Conservation (phyloP, 441 rosid genomes). For the Populus trichocarpa region DNA sequence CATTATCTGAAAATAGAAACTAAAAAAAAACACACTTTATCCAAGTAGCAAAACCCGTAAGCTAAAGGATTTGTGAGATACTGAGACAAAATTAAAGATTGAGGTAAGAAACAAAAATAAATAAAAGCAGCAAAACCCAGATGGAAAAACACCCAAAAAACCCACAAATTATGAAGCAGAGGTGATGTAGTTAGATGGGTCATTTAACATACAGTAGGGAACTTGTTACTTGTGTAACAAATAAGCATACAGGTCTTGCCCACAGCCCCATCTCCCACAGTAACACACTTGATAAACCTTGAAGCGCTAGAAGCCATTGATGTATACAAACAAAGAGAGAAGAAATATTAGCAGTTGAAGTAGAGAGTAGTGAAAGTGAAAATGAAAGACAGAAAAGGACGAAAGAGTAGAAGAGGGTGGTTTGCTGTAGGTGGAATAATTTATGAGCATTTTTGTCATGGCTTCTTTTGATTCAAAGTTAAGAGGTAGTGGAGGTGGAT, state of each 20-base stretch:
- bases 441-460: constrained; percentile 16
- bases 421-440: constrained; percentile 43
- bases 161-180: constrained; percentile 4
- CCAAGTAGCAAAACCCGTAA: constrained; percentile 15
- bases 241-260: constrained; percentile 99
- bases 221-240: constrained; percentile 96
- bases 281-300: constrained; percentile 94
- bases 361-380: background rate
- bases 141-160: constrained; percentile 24
- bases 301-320: constrained; percentile 86
- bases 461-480: constrained; percentile 12
- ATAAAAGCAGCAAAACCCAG: constrained; percentile 39
- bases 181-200: background rate
- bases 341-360: background rate
- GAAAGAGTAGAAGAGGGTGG: constrained; percentile 10
- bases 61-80: constrained; percentile 13
- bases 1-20: constrained; percentile 11
- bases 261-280: constrained; percentile 98
- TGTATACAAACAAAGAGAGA: constrained; percentile 6
- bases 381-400: background rate
- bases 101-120: constrained; percentile 7
- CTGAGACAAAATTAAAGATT: background rate
- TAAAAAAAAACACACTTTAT: background rate
- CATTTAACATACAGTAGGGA: constrained; percentile 72
- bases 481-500: constrained; percentile 31